Evolutionary conservation across 768 basidiomycete species (phyloP), one percentile per base, ranked within the genome.

Genomic region (Daedaleopsis sinensis): DNA sequence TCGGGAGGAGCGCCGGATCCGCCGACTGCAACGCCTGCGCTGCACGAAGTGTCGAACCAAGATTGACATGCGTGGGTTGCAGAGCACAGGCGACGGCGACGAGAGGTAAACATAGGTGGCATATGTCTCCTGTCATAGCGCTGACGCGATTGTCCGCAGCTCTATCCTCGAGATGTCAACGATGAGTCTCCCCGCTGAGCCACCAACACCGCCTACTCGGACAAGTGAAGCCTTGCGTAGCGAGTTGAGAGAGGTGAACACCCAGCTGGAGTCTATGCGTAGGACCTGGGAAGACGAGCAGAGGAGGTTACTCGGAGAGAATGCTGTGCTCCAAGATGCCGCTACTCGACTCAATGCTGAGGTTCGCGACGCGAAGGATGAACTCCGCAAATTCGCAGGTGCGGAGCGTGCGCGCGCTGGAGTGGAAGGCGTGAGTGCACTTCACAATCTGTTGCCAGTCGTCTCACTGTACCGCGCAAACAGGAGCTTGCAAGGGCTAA

Each of bases 401-500:
- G 80, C 71, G 27, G 86, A 82, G 61, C 82, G 80, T 64, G 72
- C 78, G n/a, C 80, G 77, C 58, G 79, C 74, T 36, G 80, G 80
- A 55, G 73, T 84, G 5, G 83, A 90, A 73, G 79, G 73, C 46
- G 90, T 90, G 71, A 66, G 81, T 71, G 5, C n/a, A 9, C 13
- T 32, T 18, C 4, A n/a, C 27, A 15, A 13, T 21, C 50, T 36
- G 1, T 1, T 38, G 11, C 46, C 53, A 7, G 16, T 16, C 19
- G 51, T 53, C 15, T 55, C n/a, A 32, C 23, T 18, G 5, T 10
- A 23, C 8, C 27, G 38, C 10, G 65, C 56, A 46, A 48, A 46
- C 63, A 93, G 91, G 91, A 94, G 59, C 81, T 89, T 18, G 89
- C 89, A 50, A 82, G 77, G 54, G 89, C 91, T 8, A 89, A 83